These are phyloP conservation scores for Heliosperma pusillum DNA, from an alignment of 148 eudicot genomes.

Conservation along the genomic window DNA sequence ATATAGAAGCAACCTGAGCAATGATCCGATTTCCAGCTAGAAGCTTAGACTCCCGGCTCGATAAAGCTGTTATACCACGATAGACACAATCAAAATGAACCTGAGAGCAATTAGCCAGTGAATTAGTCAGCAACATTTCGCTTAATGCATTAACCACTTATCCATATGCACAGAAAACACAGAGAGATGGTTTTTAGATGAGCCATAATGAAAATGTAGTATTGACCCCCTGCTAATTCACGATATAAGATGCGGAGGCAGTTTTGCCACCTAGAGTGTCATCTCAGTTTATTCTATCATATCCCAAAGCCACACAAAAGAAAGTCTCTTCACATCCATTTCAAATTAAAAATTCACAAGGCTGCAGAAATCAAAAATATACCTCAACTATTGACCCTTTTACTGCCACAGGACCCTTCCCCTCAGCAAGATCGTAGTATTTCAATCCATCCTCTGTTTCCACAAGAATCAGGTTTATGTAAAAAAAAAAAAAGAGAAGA, in stretches of 20 bases:
- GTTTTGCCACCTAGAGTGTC: no score
- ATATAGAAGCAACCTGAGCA: slow-evolving; percentile 59
- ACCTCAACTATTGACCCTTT: slow-evolving; percentile 91
- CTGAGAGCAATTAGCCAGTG: slow-evolving; percentile 34
- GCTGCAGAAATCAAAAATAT: slow-evolving; percentile 10
- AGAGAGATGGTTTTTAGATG: no score
- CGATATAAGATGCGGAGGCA: no score
- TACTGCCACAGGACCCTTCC: slow-evolving; percentile 78
- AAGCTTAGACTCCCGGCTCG: slow-evolving; percentile 94
- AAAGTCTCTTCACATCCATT: neutral
- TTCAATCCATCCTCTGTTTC: slow-evolving; percentile 88
- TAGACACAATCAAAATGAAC: slow-evolving; percentile 95
- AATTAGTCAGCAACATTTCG: slow-evolving; percentile 5
- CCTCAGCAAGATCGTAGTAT: slow-evolving; percentile 78
- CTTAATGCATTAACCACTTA: neutral
- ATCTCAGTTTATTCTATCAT: no score
- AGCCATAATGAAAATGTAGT: no score
- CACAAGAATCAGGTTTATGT: slow-evolving; percentile 10
- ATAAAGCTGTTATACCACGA: slow-evolving; percentile 80
- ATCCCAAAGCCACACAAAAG: no score
- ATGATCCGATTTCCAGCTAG: slow-evolving; percentile 94
- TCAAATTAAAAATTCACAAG: slow-evolving; percentile 2
- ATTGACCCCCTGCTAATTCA: no score
- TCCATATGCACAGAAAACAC: no score
- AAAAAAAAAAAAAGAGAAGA: neutral